A percentile compares a stretch with the other conserved stretches of the same genome.
Conservation (phyloP, 345 rosid species). For the Gynandropsis gynandra region DNA sequence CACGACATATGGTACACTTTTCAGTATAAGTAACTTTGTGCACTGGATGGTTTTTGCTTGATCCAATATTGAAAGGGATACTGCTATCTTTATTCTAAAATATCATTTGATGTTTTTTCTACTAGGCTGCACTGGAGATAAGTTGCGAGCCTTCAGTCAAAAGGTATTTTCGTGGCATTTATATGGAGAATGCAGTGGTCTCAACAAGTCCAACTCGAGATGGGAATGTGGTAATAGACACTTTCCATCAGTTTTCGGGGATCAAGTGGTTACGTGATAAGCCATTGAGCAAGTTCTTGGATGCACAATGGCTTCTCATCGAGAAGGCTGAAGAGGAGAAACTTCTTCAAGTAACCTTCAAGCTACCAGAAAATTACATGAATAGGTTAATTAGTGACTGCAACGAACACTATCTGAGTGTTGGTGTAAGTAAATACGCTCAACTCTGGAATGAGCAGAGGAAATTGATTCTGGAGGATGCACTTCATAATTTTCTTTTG, state of each 20-base stretch:
- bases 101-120: constrained; percentile 10
- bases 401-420: constrained; percentile 63
- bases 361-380: constrained; percentile 56
- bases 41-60: constrained; percentile 7
- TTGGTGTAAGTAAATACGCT: constrained; percentile 87
- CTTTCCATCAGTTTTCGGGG: constrained; percentile 81
- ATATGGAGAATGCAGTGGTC: constrained; percentile 78
- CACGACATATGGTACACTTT: constrained; percentile 88
- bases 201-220: constrained; percentile 85
- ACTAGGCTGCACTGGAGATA: constrained; percentile 92
- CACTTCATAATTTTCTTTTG: constrained; percentile 62
- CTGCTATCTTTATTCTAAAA: constrained; percentile 2
- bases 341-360: constrained; percentile 78
- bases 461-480: constrained; percentile 66
- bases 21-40: too few relatives aligned
- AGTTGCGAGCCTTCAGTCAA: constrained; percentile 91
- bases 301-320: constrained; percentile 95
- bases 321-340: constrained; percentile 99
- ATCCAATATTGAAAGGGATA: constrained; percentile 1
- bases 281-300: constrained; percentile 74
- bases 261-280: constrained; percentile 94
- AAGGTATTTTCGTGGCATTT: constrained; percentile 58
- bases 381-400: constrained; percentile 48
- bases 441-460: constrained; percentile 99
- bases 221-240: constrained; percentile 74